Conservation (phyloP, 2,329 filamentous ascomycete species). For the Furcasterigmium furcatum region DNA sequence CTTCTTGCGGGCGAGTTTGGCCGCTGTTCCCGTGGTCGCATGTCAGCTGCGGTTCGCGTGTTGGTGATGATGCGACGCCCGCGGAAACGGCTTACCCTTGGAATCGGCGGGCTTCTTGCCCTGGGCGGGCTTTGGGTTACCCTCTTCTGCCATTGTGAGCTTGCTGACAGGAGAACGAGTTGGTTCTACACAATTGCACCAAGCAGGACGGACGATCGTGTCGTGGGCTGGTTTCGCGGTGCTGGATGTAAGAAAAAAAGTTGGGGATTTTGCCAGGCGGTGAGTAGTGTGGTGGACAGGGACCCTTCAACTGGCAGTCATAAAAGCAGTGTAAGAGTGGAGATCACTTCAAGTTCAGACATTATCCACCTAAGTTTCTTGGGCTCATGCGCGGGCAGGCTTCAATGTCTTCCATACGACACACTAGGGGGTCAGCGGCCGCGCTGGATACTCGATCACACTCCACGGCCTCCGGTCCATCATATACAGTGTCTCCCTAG, state of each 20-base stretch:
- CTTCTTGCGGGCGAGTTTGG: conserved; percentile 19
- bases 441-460: too few relatives aligned
- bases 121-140: not conserved
- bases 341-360: too few relatives aligned
- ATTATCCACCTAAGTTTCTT: too few relatives aligned
- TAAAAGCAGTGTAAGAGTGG: too few relatives aligned
- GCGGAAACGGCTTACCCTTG: conserved; percentile 5
- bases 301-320: too few relatives aligned
- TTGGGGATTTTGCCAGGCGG: conserved; percentile 25
- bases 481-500: too few relatives aligned
- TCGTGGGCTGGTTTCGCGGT: conserved; percentile 5
- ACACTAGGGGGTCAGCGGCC: too few relatives aligned
- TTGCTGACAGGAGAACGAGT: not conserved
- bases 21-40: conserved; percentile 18
- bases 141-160: not conserved
- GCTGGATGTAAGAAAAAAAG: conserved; percentile 10
- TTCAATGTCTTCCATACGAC: too few relatives aligned
- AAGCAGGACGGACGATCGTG: not conserved
- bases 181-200: not conserved
- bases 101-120: conserved; percentile 1
- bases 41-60: not conserved
- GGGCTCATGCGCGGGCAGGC: too few relatives aligned
- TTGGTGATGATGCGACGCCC: too few relatives aligned
- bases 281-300: too few relatives aligned
- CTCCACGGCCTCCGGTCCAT: too few relatives aligned